Conservation (phyloP, 2,329 filamentous ascomycete genomes). For the Aspergillus sp. region DNA sequence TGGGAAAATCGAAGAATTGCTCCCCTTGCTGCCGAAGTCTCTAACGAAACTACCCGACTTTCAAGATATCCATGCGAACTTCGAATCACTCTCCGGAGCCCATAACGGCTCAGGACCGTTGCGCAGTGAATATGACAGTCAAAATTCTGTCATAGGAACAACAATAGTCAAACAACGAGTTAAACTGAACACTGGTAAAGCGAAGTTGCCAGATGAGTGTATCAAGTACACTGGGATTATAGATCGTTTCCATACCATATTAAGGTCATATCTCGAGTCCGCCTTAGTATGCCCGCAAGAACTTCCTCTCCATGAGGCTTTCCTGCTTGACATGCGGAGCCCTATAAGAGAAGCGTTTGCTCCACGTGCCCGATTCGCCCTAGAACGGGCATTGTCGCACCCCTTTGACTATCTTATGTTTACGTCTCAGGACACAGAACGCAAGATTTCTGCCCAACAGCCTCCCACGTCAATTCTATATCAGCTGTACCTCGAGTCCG, state of each 20-base stretch:
- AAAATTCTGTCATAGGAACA: conserved; percentile 56
- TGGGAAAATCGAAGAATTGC: conserved; percentile 43
- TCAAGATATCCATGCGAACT: conserved; percentile 44
- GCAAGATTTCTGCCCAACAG: conserved; percentile 50
- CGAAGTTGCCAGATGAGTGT: conserved; percentile 54
- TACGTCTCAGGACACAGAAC: conserved; percentile 35
- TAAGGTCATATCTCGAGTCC: conserved; percentile 48
- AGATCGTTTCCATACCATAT: conserved; percentile 45
- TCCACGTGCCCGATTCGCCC: conserved; percentile 57
- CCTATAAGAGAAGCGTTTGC: conserved; percentile 59
- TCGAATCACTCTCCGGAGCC: conserved; percentile 49
- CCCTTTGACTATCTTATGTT: conserved; percentile 63
- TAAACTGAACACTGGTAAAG: conserved; percentile 57
- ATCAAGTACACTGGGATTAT: conserved; percentile 56
- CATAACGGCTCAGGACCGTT: conserved; percentile 54
- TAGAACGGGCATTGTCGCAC: conserved; percentile 59
- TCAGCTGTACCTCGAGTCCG: conserved; percentile 63
- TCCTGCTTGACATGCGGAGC: conserved; percentile 58
- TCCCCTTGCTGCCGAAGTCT: conserved; percentile 38
- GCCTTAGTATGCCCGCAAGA: conserved; percentile 51
- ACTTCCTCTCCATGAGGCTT: conserved; percentile 56
- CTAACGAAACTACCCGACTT: conserved; percentile 38
- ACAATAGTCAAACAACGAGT: conserved; percentile 62
- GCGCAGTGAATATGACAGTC: conserved; percentile 72
- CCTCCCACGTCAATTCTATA: conserved; percentile 61